Evolutionary conservation across 2,329 filamentous ascomycete species (phyloP).

Genomic region (Fusarium secorum): DNA sequence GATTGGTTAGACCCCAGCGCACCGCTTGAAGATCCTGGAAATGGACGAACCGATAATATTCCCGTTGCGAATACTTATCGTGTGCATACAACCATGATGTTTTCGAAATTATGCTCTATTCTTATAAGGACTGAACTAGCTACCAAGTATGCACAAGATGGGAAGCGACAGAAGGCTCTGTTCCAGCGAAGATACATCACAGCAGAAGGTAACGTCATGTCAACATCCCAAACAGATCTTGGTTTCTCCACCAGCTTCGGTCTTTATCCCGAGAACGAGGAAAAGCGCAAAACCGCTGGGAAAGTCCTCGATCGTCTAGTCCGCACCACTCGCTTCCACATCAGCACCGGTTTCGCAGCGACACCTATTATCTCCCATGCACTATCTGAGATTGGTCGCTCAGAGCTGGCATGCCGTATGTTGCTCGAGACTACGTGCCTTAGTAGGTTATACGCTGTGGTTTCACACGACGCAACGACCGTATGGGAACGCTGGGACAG

Average conservation of each 20-base stretch:
- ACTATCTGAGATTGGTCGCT: neutral
- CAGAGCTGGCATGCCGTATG: neutral
- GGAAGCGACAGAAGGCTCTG: accelerated
- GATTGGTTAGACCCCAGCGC: neutral
- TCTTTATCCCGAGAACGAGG: neutral
- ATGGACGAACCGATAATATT: neutral
- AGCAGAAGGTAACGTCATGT: accelerated
- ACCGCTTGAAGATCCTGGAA: neutral
- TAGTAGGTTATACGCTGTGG: neutral
- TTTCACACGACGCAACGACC: neutral
- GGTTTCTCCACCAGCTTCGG: neutral
- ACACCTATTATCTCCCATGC: neutral
- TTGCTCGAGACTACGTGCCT: neutral
- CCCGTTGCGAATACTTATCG: neutral
- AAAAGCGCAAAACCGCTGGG: neutral
- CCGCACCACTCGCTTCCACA: neutral
- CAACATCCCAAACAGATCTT: neutral
- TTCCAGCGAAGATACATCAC: neutral
- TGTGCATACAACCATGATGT: neutral
- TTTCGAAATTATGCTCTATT: neutral
- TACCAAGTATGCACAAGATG: neutral
- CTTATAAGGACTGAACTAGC: neutral
- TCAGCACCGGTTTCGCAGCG: neutral
- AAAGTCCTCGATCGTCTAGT: neutral
- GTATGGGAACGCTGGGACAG: neutral